Base-by-base conservation (phyloP, 345 rosid genomes). In the rapeseed (Brassica napus) region DNA sequence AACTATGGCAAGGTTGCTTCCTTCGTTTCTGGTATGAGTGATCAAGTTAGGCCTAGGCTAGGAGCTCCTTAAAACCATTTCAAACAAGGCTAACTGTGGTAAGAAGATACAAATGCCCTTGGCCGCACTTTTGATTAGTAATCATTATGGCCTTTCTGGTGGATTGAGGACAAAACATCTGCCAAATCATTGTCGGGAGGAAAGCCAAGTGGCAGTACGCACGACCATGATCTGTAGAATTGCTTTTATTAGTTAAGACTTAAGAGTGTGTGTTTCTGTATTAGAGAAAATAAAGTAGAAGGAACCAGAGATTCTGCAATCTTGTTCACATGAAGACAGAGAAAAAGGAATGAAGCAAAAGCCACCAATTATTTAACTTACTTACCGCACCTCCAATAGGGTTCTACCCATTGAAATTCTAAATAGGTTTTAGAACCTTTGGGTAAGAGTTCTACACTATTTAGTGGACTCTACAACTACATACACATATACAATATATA, bases 181-280 rank as follows among this genome's bases (percentile, higher is more conserved):
- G 84, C 87, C 87, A 85, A 75, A 68, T 62, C 75, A 49, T 70
- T 75, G 85, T 68, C 79, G 23, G 75, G 75, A 23, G 18, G 44
- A 0, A 1, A 3, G 31, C 73, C 79, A 85, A 82, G 88, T 85
- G 89, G 86, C 87, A 18, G n/a, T 77, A 80, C 75, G 80, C 76
- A 66, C 26, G 71, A 62, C 59, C 35, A 14, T 60, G 65, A 69
- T 73, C 8, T 60, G 18, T 65, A 65, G 57, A 58, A 0, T 57
- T 57, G 0, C 18, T 1, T 3, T 39, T 16, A 47, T 11, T 21
- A 39, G 21, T 65, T 9, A 30, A 28, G 31, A 28, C 31, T 28
- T 34, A 34, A 34, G 37, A 34, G 37, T 34, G 37, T 34, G 37
- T 34, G 37, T 34, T 34, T 34, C 37, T 70, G 42, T 44, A 6